A percentile compares a stretch with the other conserved stretches of the same genome.
Evolutionary conservation across 148 eudicot genomes (phyloP).

Genomic region (Salicornia ramosissima): DNA sequence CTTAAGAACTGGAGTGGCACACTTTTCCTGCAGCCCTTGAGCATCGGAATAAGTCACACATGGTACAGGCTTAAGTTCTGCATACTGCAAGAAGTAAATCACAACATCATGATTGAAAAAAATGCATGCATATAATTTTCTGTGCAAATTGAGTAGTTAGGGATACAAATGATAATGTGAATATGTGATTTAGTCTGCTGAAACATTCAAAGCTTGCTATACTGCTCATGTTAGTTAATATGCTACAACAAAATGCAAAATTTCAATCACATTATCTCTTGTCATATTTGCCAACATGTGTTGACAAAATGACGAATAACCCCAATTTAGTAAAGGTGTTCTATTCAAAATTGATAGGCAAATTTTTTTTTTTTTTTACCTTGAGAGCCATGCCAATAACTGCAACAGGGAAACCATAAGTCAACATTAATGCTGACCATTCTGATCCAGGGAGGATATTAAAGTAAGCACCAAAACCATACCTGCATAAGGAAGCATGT

Average conservation of each 20-base stretch:
- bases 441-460: conserved; percentile 95
- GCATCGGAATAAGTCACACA: conserved; percentile 89
- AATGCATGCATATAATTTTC: background rate
- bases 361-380: conserved; percentile 34
- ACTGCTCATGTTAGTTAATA: background rate
- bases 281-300: background rate
- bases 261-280: background rate
- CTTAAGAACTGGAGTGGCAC: conserved; percentile 74
- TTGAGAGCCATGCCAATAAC: conserved; percentile 98
- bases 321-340: background rate
- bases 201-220: background rate
- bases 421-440: conserved; percentile 98
- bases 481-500: conserved; percentile 39
- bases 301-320: background rate
- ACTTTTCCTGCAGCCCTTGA: conserved; percentile 64
- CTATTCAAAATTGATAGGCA: background rate
- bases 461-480: conserved; percentile 98
- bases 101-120: conserved; percentile 1
- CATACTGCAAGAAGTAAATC: conserved; percentile 57
- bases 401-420: conserved; percentile 95
- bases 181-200: background rate
- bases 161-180: background rate
- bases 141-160: background rate
- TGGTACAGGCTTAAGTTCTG: conserved; percentile 98
- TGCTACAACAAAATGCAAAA: conserved; percentile 3